A percentile compares a stretch with the other conserved stretches of the same genome.
phyloP scores from a whole-genome alignment of 75 land plant species.

The Ceratopteris richardii region DNA sequence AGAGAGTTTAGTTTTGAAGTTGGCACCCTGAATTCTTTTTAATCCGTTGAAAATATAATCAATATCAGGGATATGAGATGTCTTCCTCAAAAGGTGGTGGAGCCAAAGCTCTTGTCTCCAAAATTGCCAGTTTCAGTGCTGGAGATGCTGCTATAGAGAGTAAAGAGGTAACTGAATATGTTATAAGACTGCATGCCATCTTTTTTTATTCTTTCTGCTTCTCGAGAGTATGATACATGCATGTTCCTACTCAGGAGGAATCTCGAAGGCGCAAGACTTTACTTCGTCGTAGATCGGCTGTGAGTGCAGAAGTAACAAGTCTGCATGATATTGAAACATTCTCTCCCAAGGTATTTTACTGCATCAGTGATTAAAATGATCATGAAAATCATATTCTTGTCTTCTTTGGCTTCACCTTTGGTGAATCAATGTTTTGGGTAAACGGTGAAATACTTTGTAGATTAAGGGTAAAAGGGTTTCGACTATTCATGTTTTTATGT shows the following conservation, averaged over 20 bases:
- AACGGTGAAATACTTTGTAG: no score
- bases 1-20: not conserved
- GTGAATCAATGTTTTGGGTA: no score
- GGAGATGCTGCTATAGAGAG: not conserved
- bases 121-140: not conserved
- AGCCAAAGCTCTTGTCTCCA: not conserved
- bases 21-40: no score
- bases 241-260: not conserved
- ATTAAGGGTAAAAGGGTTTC: no score
- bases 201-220: not conserved
- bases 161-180: not conserved
- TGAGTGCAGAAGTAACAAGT: conserved; percentile 6
- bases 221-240: not conserved
- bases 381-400: no score
- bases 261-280: not conserved
- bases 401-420: no score
- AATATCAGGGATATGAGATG: not conserved
- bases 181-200: no score
- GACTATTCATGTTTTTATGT: no score
- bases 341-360: not conserved
- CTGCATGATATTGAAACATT: not conserved
- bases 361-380: no score
- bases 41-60: no score
- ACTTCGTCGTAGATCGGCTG: not conserved
- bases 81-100: conserved; percentile 2